These are phyloP conservation scores for Malania oleifera DNA, from an alignment of 164 flowering plant genomes.

Conservation along the genomic window DNA sequence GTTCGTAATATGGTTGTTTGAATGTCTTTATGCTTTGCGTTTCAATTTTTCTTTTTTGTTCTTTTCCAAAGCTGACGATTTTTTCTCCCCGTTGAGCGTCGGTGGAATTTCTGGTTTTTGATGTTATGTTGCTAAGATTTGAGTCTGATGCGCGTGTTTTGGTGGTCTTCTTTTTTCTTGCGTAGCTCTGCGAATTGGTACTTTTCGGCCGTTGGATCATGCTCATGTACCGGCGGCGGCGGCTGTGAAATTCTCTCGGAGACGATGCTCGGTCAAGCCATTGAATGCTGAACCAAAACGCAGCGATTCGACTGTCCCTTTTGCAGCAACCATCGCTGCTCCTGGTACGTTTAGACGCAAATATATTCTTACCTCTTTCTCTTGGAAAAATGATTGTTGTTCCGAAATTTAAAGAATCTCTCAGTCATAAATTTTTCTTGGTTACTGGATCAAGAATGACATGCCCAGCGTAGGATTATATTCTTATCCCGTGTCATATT, in stretches of 20 bases:
- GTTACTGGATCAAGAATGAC: too few species aligned
- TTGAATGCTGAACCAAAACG: conserved; percentile 52
- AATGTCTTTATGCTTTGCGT: background rate
- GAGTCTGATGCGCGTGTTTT: background rate
- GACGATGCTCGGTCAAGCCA: conserved; percentile 39
- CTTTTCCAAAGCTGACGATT: too few species aligned
- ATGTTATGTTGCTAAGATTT: too few species aligned
- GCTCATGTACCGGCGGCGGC: conserved; percentile 9
- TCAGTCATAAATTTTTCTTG: too few species aligned
- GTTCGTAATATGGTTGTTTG: background rate
- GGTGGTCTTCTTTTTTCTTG: background rate
- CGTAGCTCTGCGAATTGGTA: conserved; percentile 37
- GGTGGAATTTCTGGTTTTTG: too few species aligned
- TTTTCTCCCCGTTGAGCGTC: too few species aligned
- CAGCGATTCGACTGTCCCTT: conserved; percentile 46
- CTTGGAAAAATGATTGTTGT: too few species aligned
- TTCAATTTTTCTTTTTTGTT: background rate
- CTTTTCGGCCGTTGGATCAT: conserved; percentile 34
- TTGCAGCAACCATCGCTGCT: conserved; percentile 46
- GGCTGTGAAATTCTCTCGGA: conserved; percentile 21
- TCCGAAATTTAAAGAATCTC: too few species aligned
- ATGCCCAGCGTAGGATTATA: too few species aligned
- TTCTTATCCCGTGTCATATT: background rate
- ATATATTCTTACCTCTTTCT: background rate
- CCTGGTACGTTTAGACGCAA: conserved; percentile 37